These are phyloP conservation scores for Tetraselmis chui DNA, from an alignment of 139 green algal genomes.

Conservation along the genomic window DNA sequence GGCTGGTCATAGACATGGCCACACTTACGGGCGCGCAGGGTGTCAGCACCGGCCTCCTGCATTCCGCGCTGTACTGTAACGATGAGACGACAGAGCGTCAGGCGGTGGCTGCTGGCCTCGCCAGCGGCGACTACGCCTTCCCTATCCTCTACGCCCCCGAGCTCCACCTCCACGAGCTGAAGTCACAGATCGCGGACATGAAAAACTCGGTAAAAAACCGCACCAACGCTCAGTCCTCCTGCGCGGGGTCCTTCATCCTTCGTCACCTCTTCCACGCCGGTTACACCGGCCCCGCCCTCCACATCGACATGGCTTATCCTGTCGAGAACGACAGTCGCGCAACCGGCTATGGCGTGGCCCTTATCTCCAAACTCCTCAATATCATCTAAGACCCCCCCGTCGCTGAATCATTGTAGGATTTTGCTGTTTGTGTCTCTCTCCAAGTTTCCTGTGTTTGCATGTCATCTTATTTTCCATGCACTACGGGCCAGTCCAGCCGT, in stretches of 20 bases:
- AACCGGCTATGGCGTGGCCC: slow-evolving; percentile 17
- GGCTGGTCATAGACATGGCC: slow-evolving; percentile 12
- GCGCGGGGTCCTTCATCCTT: slow-evolving; percentile 15
- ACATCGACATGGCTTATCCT: slow-evolving; percentile 21
- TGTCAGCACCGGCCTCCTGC: slow-evolving; percentile 7
- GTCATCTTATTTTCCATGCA: too few relatives aligned
- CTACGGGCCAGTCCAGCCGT: too few relatives aligned
- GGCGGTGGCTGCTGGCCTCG: slow-evolving; percentile 7
- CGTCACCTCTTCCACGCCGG: slow-evolving; percentile 12
- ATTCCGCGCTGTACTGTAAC: slow-evolving; percentile 8
- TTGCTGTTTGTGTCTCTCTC: too few relatives aligned
- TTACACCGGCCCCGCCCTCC: slow-evolving; percentile 5
- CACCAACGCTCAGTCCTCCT: slow-evolving; percentile 19
- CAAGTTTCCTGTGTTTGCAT: too few relatives aligned
- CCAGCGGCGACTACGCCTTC: slow-evolving; percentile 15
- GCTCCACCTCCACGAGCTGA: slow-evolving; percentile 16
- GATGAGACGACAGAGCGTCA: slow-evolving; percentile 9
- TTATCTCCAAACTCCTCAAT: slow-evolving; percentile 1
- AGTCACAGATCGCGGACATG: slow-evolving; percentile 27
- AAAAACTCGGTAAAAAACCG: slow-evolving; percentile 25
- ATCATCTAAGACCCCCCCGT: not conserved
- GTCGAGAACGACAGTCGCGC: not conserved
- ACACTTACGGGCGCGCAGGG: slow-evolving; percentile 11
- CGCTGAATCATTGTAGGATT: not conserved
- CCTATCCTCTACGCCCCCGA: slow-evolving; percentile 21